Percentiles rank a stretch among this genome's conserved stretches.
Evolutionary conservation across 2,329 filamentous ascomycete species (phyloP).

Genomic region (Colletotrichum coccodes): DNA sequence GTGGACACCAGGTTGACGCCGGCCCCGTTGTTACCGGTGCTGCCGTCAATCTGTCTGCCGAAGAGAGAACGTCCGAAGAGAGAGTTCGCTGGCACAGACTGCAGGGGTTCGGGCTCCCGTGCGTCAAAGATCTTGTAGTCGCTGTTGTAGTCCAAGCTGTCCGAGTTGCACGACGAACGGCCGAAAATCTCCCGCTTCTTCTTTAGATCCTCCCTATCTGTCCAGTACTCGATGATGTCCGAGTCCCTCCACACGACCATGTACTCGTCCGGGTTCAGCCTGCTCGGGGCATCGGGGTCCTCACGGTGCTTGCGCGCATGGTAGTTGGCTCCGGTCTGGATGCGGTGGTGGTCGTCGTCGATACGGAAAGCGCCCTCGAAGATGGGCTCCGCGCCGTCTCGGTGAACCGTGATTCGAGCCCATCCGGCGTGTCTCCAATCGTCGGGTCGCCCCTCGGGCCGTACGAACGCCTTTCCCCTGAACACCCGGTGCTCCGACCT

Average conservation of each 20-base stretch:
- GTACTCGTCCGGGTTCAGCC: conserved; percentile 69
- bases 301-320: conserved; percentile 74
- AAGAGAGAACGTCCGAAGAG: conserved; percentile 81
- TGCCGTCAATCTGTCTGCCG: conserved; percentile 77
- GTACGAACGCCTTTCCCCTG: conserved; percentile 81
- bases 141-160: conserved; percentile 84
- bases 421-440: conserved; percentile 87
- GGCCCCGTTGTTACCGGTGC: conserved; percentile 77
- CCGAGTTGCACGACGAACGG: conserved; percentile 73
- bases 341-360: conserved; percentile 84
- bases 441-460: conserved; percentile 57
- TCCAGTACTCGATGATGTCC: conserved; percentile 68
- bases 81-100: conserved; percentile 69
- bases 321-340: conserved; percentile 82
- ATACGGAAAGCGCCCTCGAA: conserved; percentile 93
- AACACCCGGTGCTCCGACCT: conserved; percentile 83
- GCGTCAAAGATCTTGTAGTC: conserved; percentile 66
- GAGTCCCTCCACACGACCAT: conserved; percentile 96
- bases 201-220: conserved; percentile 66
- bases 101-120: conserved; percentile 58
- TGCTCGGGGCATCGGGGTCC: conserved; percentile 72
- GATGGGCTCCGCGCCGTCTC: conserved; percentile 80
- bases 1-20: conserved; percentile 81
- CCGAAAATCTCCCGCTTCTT: conserved; percentile 62
- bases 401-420: conserved; percentile 82